These are phyloP conservation scores for Blastobotrys buckinghamii DNA, from an alignment of 1,139 yeast species.

Conservation along the genomic window DNA sequence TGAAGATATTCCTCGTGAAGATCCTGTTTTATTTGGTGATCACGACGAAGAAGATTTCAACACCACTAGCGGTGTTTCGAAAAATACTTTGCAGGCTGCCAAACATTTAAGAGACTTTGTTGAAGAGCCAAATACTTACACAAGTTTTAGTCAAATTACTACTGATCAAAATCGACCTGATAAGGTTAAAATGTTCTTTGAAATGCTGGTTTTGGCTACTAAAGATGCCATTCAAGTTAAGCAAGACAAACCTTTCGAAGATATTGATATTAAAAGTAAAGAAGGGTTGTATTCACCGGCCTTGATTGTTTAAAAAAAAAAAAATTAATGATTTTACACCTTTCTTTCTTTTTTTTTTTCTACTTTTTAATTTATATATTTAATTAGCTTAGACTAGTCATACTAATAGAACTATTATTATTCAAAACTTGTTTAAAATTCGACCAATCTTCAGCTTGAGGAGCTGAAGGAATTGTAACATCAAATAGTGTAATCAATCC, in stretches of 20 bases:
- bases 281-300: constrained; percentile 37
- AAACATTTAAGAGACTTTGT: constrained; percentile 41
- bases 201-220: constrained; percentile 75
- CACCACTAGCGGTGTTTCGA: constrained; percentile 30
- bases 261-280: constrained; percentile 50
- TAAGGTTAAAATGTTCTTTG: constrained; percentile 60
- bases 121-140: constrained; percentile 12
- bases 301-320: neutral
- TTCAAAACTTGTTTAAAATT: constrained; percentile 1
- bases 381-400: neutral
- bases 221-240: constrained; percentile 59
- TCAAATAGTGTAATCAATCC: constrained; percentile 32
- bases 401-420: neutral
- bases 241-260: constrained; percentile 59
- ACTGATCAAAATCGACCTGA: constrained; percentile 19
- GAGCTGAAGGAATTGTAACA: constrained; percentile 6
- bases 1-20: constrained; percentile 3
- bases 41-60: constrained; percentile 11
- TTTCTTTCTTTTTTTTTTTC: neutral
- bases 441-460: constrained; percentile 8
- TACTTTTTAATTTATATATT: neutral
- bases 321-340: no score
- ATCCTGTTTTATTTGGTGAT: constrained; percentile 11
- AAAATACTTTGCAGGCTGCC: constrained; percentile 54
- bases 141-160: constrained; percentile 18